Evolutionary conservation across 2,329 filamentous ascomycete genomes (phyloP).

Genomic region (Onygenales sp.): DNA sequence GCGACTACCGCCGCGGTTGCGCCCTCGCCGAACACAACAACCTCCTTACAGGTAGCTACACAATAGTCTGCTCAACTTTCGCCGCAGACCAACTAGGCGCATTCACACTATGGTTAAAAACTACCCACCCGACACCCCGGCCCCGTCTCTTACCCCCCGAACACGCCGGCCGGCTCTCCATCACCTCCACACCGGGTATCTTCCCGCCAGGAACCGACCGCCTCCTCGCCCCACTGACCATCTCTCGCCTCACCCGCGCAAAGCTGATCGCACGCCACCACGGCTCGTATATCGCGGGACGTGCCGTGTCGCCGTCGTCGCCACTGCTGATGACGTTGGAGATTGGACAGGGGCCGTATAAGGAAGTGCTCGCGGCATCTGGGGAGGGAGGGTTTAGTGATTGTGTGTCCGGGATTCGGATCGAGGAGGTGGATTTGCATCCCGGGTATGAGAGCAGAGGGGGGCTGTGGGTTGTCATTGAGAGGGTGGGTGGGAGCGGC

Average conservation of each 20-base stretch:
- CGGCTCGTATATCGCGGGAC: constrained; percentile 31
- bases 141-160: constrained; percentile 59
- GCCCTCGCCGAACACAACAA: constrained; percentile 55
- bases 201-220: constrained; percentile 46
- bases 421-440: constrained; percentile 64
- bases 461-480: constrained; percentile 71
- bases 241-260: constrained; percentile 51
- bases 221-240: constrained; percentile 43
- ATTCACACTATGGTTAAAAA: constrained; percentile 68
- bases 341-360: constrained; percentile 60
- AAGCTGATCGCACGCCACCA: constrained; percentile 45
- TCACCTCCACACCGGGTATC: constrained; percentile 33
- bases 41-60: constrained; percentile 68
- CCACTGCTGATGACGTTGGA: constrained; percentile 65
- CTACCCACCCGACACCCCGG: constrained; percentile 39
- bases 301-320: constrained; percentile 28
- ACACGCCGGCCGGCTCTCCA: constrained; percentile 63
- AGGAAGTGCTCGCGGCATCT: constrained; percentile 54
- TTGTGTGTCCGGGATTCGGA: constrained; percentile 54
- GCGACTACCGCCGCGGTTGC: constrained; percentile 78
- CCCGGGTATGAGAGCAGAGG: constrained; percentile 48
- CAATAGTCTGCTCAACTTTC: constrained; percentile 83
- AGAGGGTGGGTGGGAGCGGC: constrained; percentile 58
- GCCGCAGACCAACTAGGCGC: constrained; percentile 65
- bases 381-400: constrained; percentile 70